Evolutionary conservation across 441 rosid genomes (phyloP).

Genomic region (Pelargonium fulgidum): DNA sequence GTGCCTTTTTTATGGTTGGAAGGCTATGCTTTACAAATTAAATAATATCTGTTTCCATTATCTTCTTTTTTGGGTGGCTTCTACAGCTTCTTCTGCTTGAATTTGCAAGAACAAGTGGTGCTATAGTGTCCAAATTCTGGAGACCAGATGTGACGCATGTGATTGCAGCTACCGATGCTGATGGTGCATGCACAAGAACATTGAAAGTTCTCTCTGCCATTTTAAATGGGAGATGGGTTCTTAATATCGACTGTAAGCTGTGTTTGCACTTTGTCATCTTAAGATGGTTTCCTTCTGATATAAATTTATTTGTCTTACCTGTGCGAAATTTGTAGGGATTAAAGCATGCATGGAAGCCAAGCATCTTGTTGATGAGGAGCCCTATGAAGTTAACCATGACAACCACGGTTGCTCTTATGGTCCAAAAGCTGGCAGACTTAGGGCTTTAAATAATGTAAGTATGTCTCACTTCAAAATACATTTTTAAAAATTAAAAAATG

Average conservation of each 20-base stretch:
- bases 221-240: conserved; percentile 73
- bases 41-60: too few relatives aligned
- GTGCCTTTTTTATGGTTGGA: too few relatives aligned
- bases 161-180: conserved; percentile 60
- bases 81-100: conserved; percentile 48
- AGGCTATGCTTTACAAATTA: neutral
- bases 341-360: conserved; percentile 58
- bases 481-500: neutral
- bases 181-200: conserved; percentile 76
- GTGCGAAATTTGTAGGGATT: conserved; percentile 48
- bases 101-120: conserved; percentile 49
- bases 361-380: conserved; percentile 49
- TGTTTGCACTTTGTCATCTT: neutral
- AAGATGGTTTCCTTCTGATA: neutral
- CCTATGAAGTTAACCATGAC: conserved; percentile 61
- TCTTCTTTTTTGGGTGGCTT: conserved; percentile 10
- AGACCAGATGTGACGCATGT: conserved; percentile 70
- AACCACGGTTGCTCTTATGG: conserved; percentile 59
- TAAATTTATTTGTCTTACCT: neutral
- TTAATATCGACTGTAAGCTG: conserved; percentile 59
- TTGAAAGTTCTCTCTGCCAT: conserved; percentile 82
- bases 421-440: conserved; percentile 63
- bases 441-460: conserved; percentile 46
- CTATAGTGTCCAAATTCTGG: conserved; percentile 60
- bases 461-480: neutral